phyloP scores from a whole-genome alignment of 108 stramenopile species.

The Stephanodiscus minutulus region DNA sequence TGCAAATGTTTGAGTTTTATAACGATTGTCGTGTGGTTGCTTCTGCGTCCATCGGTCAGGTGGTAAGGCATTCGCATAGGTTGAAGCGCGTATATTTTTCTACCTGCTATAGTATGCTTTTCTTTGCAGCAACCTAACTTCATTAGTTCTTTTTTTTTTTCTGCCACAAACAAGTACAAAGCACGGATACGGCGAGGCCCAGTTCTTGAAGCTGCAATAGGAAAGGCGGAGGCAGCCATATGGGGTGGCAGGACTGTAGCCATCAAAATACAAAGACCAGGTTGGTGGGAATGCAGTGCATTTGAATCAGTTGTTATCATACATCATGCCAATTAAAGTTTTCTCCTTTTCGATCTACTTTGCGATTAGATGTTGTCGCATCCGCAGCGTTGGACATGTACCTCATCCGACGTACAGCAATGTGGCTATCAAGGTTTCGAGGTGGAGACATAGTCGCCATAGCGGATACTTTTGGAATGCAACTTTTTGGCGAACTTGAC shows the following conservation, averaged over 20 bases:
- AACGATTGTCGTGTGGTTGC: constrained; percentile 59
- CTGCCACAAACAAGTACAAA: constrained; percentile 36
- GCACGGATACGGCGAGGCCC: constrained; percentile 47
- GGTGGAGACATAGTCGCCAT: constrained; percentile 86
- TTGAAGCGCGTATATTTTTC: background rate
- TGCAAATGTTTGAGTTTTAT: constrained; percentile 81
- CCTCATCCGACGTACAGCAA: constrained; percentile 72
- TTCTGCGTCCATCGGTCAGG: constrained; percentile 66
- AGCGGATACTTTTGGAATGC: constrained; percentile 91
- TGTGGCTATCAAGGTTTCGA: constrained; percentile 73
- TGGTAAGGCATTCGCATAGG: constrained; percentile 20
- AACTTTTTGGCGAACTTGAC: constrained; percentile 93
- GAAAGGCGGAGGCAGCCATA: constrained; percentile 56
- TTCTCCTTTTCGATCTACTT: background rate
- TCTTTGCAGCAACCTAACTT: background rate
- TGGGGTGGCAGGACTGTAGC: constrained; percentile 86
- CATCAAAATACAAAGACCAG: constrained; percentile 87
- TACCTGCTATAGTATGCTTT: background rate
- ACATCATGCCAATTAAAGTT: background rate
- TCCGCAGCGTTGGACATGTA: constrained; percentile 92
- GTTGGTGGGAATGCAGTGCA: background rate
- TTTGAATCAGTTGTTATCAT: background rate
- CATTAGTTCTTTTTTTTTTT: background rate
- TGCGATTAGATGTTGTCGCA: constrained; percentile 65
- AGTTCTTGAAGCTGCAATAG: constrained; percentile 53